Evolutionary conservation across 306 rosid species (phyloP), one percentile per base, ranked within the genome.

Genomic region (Crotalaria pallida): DNA sequence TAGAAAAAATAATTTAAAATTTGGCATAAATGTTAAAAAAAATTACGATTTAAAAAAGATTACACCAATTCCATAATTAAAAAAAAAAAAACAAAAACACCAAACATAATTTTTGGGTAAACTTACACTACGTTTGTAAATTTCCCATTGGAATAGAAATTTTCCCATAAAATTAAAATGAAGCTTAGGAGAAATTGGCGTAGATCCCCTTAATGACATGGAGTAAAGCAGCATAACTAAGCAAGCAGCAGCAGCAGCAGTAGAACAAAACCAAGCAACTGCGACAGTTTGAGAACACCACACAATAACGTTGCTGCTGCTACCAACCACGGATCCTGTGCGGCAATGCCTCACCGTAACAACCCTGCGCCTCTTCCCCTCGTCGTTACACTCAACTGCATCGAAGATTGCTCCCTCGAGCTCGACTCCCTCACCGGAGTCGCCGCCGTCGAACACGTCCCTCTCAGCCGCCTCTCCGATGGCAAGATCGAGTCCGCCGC

Each of bases 401-500:
- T 95, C 87, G 96, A 95, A 2, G 96, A 91, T 65, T 95, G 92
- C 52, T 80, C 85, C 75, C 78, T 89, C 53, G 99, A 95, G 75
- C 89, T 84, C 63, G 88, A 87, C 4, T 95, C 89, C 74, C 77
- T 95, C 19, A 55, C 96, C 82, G 96, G 88, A 80, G 76, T 87
- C 73, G 97, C 99, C 49, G 24, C 67, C 78, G 78, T 95, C 45
- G 96, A 95, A 36, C 91, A 95, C 43, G 90, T 95, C 1, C 99
- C 97, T 0, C 96, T 95, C 70, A 88, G 89, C 77, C 92, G 96
- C 21, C 75, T 95, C 17, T 81, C 96, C 71, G 96, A 89, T 16
- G 99, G 97, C 16, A 89, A 80, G 87, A 86, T 95, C 81, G 99
- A 95, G 77, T 78, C 96, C 10, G 96, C 99, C 64, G 79, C 99